phyloP scores from a whole-genome alignment of 2,329 filamentous ascomycete genomes.

The Scopulariopsis brevicaulis region DNA sequence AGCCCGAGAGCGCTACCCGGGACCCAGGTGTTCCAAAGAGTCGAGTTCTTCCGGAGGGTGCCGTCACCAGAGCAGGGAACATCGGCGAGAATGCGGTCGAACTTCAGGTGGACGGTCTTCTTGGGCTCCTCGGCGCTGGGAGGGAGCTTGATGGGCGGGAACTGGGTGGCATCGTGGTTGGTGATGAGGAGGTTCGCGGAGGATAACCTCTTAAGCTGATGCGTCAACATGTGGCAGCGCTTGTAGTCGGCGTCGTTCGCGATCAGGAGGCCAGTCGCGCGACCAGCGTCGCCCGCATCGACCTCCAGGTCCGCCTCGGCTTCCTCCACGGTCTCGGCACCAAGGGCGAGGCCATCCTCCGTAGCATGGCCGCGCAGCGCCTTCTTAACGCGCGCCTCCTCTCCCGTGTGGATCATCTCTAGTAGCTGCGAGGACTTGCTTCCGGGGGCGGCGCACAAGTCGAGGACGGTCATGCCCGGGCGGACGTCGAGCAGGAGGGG shows the following conservation, averaged over 20 bases:
- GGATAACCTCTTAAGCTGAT: constrained; percentile 93
- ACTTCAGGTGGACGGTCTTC: constrained; percentile 72
- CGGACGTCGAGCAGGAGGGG: constrained; percentile 84
- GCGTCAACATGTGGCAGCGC: constrained; percentile 91
- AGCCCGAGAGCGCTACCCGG: constrained; percentile 80
- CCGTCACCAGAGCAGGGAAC: constrained; percentile 96
- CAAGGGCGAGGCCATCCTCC: constrained; percentile 44
- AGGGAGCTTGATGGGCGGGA: constrained; percentile 81
- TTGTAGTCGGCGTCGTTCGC: constrained; percentile 97
- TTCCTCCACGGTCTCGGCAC: constrained; percentile 33
- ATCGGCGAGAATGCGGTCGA: constrained; percentile 91
- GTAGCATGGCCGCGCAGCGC: constrained; percentile 53
- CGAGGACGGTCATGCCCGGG: constrained; percentile 85
- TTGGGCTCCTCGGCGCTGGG: constrained; percentile 39
- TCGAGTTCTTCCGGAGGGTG: constrained; percentile 84
- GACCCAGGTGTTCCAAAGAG: constrained; percentile 92
- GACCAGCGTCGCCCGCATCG: constrained; percentile 63
- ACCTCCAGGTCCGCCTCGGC: constrained; percentile 40
- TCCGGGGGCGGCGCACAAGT: constrained; percentile 92
- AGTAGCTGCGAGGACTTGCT: constrained; percentile 95
- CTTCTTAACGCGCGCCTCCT: constrained; percentile 74
- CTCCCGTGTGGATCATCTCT: constrained; percentile 86
- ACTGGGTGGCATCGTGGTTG: constrained; percentile 95
- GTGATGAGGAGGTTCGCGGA: constrained; percentile 95
- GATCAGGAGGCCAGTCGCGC: constrained; percentile 82